A percentile compares a stretch with the other conserved stretches of the same genome.
Conservation (phyloP, 306 rosid genomes). For the Lupinus albus region DNA sequence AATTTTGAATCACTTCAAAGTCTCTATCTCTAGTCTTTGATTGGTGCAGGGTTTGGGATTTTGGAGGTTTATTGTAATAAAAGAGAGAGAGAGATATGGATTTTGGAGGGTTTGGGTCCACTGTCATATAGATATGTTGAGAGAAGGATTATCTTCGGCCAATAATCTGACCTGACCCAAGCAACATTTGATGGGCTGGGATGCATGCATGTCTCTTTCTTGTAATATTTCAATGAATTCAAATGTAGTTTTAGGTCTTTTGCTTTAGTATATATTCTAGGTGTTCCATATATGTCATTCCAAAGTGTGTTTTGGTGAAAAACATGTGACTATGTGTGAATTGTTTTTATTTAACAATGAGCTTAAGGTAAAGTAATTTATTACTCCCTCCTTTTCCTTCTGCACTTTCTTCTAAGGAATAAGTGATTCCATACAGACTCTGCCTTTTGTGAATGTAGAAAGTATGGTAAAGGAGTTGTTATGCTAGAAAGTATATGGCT, state of each 20-base stretch:
- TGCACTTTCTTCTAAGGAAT: no score
- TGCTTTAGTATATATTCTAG: slow-evolving; percentile 39
- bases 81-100: background rate
- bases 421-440: no score
- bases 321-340: no score
- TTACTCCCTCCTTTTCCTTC: no score
- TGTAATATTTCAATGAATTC: background rate
- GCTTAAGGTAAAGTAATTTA: no score
- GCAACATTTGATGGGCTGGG: slow-evolving; percentile 40
- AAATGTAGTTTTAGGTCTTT: slow-evolving; percentile 38
- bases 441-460: no score
- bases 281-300: no score
- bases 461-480: no score
- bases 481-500: no score
- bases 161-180: background rate
- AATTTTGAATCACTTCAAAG: background rate
- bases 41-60: slow-evolving; percentile 30
- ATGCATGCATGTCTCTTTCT: slow-evolving; percentile 43
- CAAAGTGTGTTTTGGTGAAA: no score
- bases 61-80: slow-evolving; percentile 27
- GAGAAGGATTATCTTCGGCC: no score
- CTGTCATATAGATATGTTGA: slow-evolving; percentile 34
- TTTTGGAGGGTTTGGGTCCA: slow-evolving; percentile 51
- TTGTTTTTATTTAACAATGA: no score
- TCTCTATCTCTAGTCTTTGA: slow-evolving; percentile 37